These are phyloP conservation scores for Cutaneotrichosporon sp. DNA, from an alignment of 1,284 basidiomycete species.

Conservation along the genomic window DNA sequence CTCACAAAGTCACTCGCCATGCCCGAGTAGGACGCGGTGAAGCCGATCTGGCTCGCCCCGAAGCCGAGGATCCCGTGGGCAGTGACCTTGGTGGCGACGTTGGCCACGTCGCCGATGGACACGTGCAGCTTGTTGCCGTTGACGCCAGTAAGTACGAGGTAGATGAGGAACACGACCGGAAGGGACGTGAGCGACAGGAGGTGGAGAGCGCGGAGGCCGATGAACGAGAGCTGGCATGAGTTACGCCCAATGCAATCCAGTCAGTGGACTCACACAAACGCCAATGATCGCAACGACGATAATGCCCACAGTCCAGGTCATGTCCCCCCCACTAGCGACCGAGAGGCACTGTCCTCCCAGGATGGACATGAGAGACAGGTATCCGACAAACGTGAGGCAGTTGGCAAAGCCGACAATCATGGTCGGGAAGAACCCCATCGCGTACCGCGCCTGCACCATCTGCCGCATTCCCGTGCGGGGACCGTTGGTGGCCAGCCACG, in stretches of 20 bases:
- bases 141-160: slow-evolving; percentile 67
- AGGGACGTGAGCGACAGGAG: slow-evolving; percentile 43
- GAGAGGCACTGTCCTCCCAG: slow-evolving; percentile 72
- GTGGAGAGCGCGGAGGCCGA: slow-evolving; percentile 51
- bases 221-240: slow-evolving; percentile 50
- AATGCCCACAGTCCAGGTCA: slow-evolving; percentile 66
- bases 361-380: slow-evolving; percentile 70
- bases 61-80: slow-evolving; percentile 39
- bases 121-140: slow-evolving; percentile 56
- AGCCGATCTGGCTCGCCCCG: slow-evolving; percentile 42
- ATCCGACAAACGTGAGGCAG: slow-evolving; percentile 61
- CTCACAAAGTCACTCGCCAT: slow-evolving; percentile 44
- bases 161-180: slow-evolving; percentile 60
- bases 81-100: slow-evolving; percentile 30
- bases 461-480: slow-evolving; percentile 79
- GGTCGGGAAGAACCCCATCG: slow-evolving; percentile 68
- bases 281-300: slow-evolving; percentile 75
- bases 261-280: slow-evolving; percentile 56
- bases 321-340: slow-evolving; percentile 59
- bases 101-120: slow-evolving; percentile 27
- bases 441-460: slow-evolving; percentile 74
- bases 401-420: slow-evolving; percentile 63
- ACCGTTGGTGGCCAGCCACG: slow-evolving; percentile 65
- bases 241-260: no score
- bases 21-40: slow-evolving; percentile 40